Evolutionary conservation across 179 eudicot species (phyloP).

Genomic region (Gypsophila paniculata): DNA sequence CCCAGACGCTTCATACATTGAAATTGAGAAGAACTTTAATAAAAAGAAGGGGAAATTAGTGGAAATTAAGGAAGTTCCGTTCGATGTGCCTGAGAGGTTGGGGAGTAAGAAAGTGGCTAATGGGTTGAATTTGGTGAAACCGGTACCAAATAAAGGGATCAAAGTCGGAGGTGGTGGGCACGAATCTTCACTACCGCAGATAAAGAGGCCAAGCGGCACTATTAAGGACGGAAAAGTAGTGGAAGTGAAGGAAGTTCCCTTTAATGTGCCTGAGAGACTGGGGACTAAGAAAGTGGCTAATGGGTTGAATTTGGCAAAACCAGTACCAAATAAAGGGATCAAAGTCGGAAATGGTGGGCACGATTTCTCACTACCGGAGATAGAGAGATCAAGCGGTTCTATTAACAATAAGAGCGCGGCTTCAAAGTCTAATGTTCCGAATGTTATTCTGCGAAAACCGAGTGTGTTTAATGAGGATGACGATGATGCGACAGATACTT

Average conservation of each 20-base stretch:
- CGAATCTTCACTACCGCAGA: constrained; percentile 31
- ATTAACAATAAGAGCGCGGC: constrained; percentile 25
- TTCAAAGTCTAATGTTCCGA: constrained; percentile 31
- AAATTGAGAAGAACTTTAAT: constrained; percentile 59
- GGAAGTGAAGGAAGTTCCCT: constrained; percentile 71
- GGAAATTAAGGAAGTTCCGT: constrained; percentile 71
- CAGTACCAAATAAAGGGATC: constrained; percentile 71
- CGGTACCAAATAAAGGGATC: constrained; percentile 71
- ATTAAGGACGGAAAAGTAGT: constrained; percentile 45
- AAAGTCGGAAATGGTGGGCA: constrained; percentile 48
- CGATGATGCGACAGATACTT: constrained; percentile 33
- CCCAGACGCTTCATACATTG: constrained; percentile 68
- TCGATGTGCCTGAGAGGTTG: constrained; percentile 50
- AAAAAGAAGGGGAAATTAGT: constrained; percentile 61
- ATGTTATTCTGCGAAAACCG: constrained; percentile 41
- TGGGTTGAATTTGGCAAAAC: constrained; percentile 67
- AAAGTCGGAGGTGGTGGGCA: constrained; percentile 49
- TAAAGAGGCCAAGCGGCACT: constrained; percentile 37
- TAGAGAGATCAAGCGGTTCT: constrained; percentile 36
- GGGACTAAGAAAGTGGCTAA: constrained; percentile 29
- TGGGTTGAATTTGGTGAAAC: constrained; percentile 67
- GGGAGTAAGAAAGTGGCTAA: constrained; percentile 29
- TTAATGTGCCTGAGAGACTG: constrained; percentile 49
- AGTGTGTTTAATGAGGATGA: constrained; percentile 44
- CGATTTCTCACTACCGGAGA: constrained; percentile 32